A percentile compares a stretch with the other conserved stretches of the same genome.
phyloP scores from a whole-genome alignment of 1,284 basidiomycete genomes.

The Cystobasidium pallidum region DNA sequence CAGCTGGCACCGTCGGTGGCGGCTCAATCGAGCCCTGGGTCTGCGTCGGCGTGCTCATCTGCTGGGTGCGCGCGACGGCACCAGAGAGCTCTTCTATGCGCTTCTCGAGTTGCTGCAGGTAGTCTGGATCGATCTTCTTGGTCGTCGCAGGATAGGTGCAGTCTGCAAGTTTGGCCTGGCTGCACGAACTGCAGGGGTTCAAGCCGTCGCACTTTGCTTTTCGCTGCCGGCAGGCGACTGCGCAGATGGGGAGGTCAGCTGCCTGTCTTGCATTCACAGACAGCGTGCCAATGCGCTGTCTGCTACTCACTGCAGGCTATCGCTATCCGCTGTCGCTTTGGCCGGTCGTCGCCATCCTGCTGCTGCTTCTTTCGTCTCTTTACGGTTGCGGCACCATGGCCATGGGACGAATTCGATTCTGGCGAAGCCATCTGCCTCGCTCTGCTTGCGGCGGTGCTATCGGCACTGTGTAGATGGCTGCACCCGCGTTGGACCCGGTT shows the following conservation, averaged over 20 bases:
- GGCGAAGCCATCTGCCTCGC: not conserved
- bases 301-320: constrained; percentile 17
- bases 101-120: constrained; percentile 22
- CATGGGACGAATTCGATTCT: not conserved
- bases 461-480: not conserved
- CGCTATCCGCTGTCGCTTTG: constrained; percentile 22
- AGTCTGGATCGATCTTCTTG: constrained; percentile 26
- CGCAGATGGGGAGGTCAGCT: not conserved
- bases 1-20: not conserved
- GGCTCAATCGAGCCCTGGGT: not conserved
- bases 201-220: constrained; percentile 25
- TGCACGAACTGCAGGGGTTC: constrained; percentile 18
- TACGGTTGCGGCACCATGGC: not conserved
- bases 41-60: not conserved
- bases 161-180: constrained; percentile 9
- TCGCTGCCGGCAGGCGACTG: constrained; percentile 27
- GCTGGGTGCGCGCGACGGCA: not conserved
- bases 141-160: constrained; percentile 18
- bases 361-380: constrained; percentile 5
- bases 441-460: not conserved
- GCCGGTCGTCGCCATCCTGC: not conserved
- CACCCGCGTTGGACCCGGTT: not conserved
- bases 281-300: not conserved
- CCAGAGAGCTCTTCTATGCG: constrained; percentile 13
- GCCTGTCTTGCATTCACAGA: too few relatives aligned